Evolutionary conservation across 371 early-diverging fungal genomes (phyloP).

Genomic region (Dichotomocladium elegans): DNA sequence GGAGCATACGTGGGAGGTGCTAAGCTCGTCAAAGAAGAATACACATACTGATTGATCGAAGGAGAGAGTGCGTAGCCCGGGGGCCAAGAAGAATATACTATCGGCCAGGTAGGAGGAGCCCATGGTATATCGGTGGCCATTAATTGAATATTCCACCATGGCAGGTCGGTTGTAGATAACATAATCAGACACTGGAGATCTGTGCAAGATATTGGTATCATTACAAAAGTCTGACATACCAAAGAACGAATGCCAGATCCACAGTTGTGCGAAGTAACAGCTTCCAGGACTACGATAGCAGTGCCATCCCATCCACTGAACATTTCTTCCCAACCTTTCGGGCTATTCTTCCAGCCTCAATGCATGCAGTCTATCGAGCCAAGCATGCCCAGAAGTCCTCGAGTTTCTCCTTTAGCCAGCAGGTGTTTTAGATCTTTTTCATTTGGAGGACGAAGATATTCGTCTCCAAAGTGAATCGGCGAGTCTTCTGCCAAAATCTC

Average conservation of each 20-base stretch:
- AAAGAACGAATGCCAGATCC: constrained; percentile 1
- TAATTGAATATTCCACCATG: background rate
- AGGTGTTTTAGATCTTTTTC: background rate
- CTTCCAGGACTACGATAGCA: background rate
- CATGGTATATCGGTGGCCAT: background rate
- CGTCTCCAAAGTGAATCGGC: background rate
- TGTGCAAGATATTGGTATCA: background rate
- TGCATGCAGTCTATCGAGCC: background rate
- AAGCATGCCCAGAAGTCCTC: background rate
- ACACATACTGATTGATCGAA: too few relatives aligned
- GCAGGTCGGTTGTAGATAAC: background rate
- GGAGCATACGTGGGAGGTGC: too few relatives aligned
- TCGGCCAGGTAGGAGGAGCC: background rate
- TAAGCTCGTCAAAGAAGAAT: too few relatives aligned
- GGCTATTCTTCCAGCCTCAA: background rate
- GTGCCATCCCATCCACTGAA: background rate
- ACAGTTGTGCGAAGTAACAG: background rate
- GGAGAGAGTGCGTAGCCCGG: too few relatives aligned
- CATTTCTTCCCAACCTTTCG: background rate
- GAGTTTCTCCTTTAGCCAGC: background rate
- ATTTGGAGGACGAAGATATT: background rate
- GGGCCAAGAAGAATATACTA: background rate
- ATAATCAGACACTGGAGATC: background rate
- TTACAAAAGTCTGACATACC: background rate
- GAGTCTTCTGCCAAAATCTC: background rate